Percentiles rank a stretch among this genome's conserved stretches.
Evolutionary conservation across 371 early-diverging fungal species (phyloP).

Genomic region (Basidiobolus meristosporus): DNA sequence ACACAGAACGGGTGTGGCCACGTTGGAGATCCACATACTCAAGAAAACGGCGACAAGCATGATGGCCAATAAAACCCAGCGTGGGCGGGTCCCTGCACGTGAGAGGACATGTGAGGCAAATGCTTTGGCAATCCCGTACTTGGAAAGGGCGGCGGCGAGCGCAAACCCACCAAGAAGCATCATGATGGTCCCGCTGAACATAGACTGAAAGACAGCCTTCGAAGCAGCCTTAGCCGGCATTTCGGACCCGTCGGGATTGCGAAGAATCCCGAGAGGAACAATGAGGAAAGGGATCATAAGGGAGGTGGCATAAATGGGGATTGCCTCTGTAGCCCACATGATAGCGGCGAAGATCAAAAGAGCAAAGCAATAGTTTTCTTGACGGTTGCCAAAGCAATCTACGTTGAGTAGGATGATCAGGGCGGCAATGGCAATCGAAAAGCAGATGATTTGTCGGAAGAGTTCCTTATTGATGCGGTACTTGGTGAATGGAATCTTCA

Average conservation of each 20-base stretch:
- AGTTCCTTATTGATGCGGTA: conserved; percentile 12
- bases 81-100: conserved; percentile 74
- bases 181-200: conserved; percentile 94
- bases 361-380: conserved; percentile 65
- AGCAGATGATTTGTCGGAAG: conserved; percentile 16
- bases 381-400: conserved; percentile 29
- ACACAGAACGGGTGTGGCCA: conserved; percentile 93
- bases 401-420: conserved; percentile 27
- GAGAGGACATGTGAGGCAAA: conserved; percentile 74
- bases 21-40: conserved; percentile 95
- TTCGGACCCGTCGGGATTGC: conserved; percentile 23
- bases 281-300: conserved; percentile 74
- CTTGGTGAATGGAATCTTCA: conserved; percentile 6
- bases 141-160: conserved; percentile 79
- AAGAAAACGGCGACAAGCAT: conserved; percentile 90
- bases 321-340: conserved; percentile 78
- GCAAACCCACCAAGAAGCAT: conserved; percentile 89
- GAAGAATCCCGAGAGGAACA: conserved; percentile 66
- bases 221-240: conserved; percentile 56
- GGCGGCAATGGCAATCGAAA: conserved; percentile 9
- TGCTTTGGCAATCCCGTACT: conserved; percentile 81
- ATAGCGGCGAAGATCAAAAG: conserved; percentile 70
- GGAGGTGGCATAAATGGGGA: conserved; percentile 88
- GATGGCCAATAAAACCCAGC: conserved; percentile 65
- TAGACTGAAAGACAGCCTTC: conserved; percentile 63